Evolutionary conservation across 2,329 filamentous ascomycete species (phyloP).

Genomic region (Teratosphaeria epicoccoides): DNA sequence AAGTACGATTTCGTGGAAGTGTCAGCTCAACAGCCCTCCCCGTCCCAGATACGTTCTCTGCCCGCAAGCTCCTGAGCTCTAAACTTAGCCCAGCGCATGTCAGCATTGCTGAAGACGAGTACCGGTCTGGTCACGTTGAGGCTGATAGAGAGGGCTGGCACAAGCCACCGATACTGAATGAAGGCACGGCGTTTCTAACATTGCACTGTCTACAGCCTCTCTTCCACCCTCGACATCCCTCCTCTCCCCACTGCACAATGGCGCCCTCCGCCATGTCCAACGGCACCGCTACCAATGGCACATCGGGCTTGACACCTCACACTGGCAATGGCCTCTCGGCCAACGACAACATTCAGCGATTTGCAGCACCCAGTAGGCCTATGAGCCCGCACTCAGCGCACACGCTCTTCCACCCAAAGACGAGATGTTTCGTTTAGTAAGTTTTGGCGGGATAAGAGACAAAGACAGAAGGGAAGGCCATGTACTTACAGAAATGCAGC

Average conservation of each 20-base stretch:
- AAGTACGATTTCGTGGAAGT: constrained; percentile 1
- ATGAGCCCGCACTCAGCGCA: constrained; percentile 79
- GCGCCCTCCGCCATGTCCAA: constrained; percentile 21
- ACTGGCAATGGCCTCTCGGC: constrained; percentile 39
- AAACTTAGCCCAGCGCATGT: constrained; percentile 6
- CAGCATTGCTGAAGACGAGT: background rate
- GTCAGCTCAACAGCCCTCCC: background rate
- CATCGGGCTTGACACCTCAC: constrained; percentile 24
- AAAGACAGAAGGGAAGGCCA: background rate
- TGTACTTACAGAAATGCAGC: constrained; percentile 34
- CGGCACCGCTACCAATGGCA: constrained; percentile 6
- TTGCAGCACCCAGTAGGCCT: constrained; percentile 82
- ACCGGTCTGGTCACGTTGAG: background rate
- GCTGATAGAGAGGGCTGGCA: background rate
- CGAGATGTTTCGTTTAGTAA: constrained; percentile 97
- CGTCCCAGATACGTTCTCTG: constrained; percentile 2
- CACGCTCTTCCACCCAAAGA: constrained; percentile 98
- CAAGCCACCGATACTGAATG: background rate
- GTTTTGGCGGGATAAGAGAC: constrained; percentile 19
- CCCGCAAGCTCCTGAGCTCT: constrained; percentile 7
- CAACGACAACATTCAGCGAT: constrained; percentile 98
- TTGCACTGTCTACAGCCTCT: background rate
- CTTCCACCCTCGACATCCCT: constrained; percentile 1
- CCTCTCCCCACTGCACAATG: constrained; percentile 27
- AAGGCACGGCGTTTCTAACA: background rate